Percentiles rank a stretch among this genome's conserved stretches.
Conservation (phyloP, 179 eudicot species). For the Spinacia oleracea region DNA sequence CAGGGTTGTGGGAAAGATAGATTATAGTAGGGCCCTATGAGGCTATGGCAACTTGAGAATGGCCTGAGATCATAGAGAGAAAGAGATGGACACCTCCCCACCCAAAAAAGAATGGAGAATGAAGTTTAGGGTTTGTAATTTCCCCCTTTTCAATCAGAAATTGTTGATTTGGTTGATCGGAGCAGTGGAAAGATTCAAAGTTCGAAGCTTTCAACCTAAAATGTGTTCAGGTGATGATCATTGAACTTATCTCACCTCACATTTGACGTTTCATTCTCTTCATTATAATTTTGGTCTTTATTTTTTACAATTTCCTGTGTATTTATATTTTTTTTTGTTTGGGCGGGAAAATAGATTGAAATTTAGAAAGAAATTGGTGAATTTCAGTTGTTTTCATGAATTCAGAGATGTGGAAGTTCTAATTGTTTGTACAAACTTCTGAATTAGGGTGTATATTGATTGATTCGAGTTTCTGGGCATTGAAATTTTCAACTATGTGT, state of each 20-base stretch:
- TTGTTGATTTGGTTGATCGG: slow-evolving; percentile 9
- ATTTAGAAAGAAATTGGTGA: background rate
- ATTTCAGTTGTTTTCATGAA: background rate
- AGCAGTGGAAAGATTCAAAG: background rate
- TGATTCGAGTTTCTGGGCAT: background rate
- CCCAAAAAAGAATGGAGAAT: too few relatives aligned
- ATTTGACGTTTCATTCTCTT: background rate
- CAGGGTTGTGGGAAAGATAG: too few relatives aligned
- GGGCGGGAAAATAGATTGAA: too few relatives aligned
- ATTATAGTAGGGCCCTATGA: too few relatives aligned
- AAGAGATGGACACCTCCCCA: too few relatives aligned
- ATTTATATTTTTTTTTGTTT: too few relatives aligned
- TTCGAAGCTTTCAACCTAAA: too few relatives aligned
- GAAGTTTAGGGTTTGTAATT: too few relatives aligned
- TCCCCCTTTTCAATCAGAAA: background rate
- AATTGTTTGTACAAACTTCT: background rate
- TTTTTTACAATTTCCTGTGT: background rate
- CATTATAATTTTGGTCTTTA: background rate
- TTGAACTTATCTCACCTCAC: background rate
- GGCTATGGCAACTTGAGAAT: too few relatives aligned
- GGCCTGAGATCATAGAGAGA: too few relatives aligned
- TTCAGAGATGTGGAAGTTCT: background rate
- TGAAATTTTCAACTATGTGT: too few relatives aligned
- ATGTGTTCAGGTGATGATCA: background rate
- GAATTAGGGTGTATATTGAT: background rate